phyloP scores from a whole-genome alignment of 139 green algal species.

The Ettlia oleoabundans region DNA sequence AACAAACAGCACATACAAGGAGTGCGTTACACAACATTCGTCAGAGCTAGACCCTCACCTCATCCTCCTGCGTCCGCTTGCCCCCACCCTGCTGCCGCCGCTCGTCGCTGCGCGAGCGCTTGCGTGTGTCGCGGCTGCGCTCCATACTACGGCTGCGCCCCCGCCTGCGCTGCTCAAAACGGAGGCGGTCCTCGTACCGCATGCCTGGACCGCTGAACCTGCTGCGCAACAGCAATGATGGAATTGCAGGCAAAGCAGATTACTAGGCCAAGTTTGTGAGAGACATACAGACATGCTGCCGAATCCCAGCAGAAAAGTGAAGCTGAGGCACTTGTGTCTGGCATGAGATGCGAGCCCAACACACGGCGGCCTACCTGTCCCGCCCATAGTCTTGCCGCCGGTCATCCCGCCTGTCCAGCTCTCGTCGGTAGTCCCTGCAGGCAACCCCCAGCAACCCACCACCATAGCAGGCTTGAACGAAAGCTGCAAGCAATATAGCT shows the following conservation, averaged over 20 bases:
- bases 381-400: not conserved
- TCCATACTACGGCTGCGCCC: slow-evolving; percentile 1
- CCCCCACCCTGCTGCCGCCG: slow-evolving; percentile 6
- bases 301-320: too few species aligned
- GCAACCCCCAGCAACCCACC: too few species aligned
- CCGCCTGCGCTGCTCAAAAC: slow-evolving; percentile 15
- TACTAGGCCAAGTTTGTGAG: too few species aligned
- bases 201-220: not conserved
- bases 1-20: too few species aligned
- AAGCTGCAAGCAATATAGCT: too few species aligned
- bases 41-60: not conserved
- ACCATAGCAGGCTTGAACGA: not conserved
- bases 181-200: slow-evolving; percentile 2
- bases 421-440: not conserved
- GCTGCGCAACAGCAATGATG: too few species aligned
- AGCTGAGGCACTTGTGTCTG: not conserved
- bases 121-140: not conserved
- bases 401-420: not conserved
- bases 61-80: slow-evolving; percentile 20
- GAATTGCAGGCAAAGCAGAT: too few species aligned
- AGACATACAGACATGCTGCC: too few species aligned
- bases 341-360: not conserved
- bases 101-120: slow-evolving; percentile 29
- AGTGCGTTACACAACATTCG: too few species aligned
- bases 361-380: not conserved